A percentile compares a stretch with the other conserved stretches of the same genome.
These are phyloP conservation scores for Coccomyxa sp. DNA, from an alignment of 139 green algal species.

Conservation along the genomic window DNA sequence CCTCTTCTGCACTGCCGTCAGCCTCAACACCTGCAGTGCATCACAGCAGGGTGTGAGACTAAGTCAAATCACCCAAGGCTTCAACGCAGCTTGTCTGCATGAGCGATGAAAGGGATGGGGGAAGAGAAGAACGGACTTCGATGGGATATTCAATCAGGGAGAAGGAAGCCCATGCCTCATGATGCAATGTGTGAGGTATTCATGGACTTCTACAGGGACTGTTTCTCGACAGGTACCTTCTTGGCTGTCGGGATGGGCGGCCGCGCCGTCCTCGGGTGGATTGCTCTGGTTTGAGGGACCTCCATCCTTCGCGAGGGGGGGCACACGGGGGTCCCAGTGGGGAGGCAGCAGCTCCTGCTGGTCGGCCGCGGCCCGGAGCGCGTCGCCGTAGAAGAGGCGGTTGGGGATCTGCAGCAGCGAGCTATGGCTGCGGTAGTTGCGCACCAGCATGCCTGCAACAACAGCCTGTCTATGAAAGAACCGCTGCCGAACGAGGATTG, in stretches of 20 bases:
- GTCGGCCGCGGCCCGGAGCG: constrained; percentile 39
- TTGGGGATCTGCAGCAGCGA: constrained; percentile 67
- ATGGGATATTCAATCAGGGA: no score
- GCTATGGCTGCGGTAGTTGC: constrained; percentile 78
- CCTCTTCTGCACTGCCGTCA: constrained; percentile 1
- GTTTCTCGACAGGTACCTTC: no score
- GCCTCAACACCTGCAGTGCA: background rate
- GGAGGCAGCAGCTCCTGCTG: constrained; percentile 17
- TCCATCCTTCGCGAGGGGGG: background rate
- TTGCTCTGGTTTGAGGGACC: background rate
- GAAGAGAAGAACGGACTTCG: no score
- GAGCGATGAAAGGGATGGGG: no score
- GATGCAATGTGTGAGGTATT: no score
- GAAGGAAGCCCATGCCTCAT: no score
- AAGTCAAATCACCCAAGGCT: no score
- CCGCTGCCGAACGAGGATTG: background rate
- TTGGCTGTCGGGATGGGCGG: no score
- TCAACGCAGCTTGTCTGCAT: no score
- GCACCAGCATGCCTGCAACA: constrained; percentile 49
- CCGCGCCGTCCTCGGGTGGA: no score
- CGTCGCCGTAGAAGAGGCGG: constrained; percentile 63
- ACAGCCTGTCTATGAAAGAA: background rate
- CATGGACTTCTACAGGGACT: no score
- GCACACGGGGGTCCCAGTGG: background rate
- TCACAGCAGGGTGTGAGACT: no score